A percentile compares a stretch with the other conserved stretches of the same genome.
phyloP scores from a whole-genome alignment of 257 asterid species.

The Verbascum thapsus region DNA sequence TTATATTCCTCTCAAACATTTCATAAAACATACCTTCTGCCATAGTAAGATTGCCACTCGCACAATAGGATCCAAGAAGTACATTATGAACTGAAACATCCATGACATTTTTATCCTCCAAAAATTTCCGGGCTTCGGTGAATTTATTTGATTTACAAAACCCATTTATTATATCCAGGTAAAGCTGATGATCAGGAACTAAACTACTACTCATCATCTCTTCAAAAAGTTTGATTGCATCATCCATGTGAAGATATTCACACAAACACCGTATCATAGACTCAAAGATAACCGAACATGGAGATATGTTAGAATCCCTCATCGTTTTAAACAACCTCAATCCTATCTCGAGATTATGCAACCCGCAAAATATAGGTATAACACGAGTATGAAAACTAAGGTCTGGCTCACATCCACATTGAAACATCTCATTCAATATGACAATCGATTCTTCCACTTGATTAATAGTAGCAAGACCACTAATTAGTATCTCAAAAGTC shows the following conservation, averaged over 20 bases:
- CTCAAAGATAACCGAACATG: conserved; percentile 46
- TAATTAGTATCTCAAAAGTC: conserved; percentile 66
- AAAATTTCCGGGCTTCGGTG: conserved; percentile 47
- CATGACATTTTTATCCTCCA: conserved; percentile 47
- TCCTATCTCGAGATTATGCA: conserved; percentile 48
- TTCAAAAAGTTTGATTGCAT: conserved; percentile 54
- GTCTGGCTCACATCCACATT: conserved; percentile 48
- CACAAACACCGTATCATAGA: conserved; percentile 65
- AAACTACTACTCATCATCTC: conserved; percentile 58
- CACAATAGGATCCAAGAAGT: conserved; percentile 60
- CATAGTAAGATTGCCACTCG: conserved; percentile 37
- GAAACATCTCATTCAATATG: conserved; percentile 63
- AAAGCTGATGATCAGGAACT: conserved; percentile 44
- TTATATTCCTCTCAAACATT: conserved; percentile 45
- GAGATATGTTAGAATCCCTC: conserved; percentile 55
- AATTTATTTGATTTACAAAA: conserved; percentile 53
- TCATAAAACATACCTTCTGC: conserved; percentile 51
- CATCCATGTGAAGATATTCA: conserved; percentile 54
- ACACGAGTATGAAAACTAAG: conserved; percentile 47
- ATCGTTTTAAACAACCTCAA: conserved; percentile 52
- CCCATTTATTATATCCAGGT: conserved; percentile 46
- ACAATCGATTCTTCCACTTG: conserved; percentile 53
- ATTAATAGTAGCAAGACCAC: conserved; percentile 58
- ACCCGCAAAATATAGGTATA: conserved; percentile 56
- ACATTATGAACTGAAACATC: conserved; percentile 48